Base-by-base conservation (phyloP, 139 green algal species). In the Coelastrella sp. region DNA sequence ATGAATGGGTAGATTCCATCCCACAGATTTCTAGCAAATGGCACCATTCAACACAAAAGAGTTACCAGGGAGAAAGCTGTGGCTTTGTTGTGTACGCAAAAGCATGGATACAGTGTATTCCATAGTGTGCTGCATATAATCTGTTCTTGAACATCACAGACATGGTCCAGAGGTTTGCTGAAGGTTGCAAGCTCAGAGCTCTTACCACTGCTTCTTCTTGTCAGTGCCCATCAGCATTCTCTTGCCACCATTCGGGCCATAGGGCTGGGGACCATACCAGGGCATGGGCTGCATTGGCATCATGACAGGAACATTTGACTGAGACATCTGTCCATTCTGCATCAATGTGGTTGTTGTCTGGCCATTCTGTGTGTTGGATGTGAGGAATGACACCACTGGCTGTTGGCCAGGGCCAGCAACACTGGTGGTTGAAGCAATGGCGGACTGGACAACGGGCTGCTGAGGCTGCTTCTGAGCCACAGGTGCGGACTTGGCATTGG, bases 311-410 rank as follows among this genome's bases (percentile, higher is more conserved):
- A n/a, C 27, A 38, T 77, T 77, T 30, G 45, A 59, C 11, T 45
- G 43, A 6, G 15, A 48, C 2, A 77, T 27, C 6, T 77, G 43
- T 19, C 30, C 68, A 37, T 32, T 48, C 68, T 77, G 68, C 68
- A 77, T 3, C 11, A 48, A 21, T n/a, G 68, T 77, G n/a, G 68
- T 77, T 6, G n/a, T 30, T 15, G 68, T 77, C 15, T 77, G 43
- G 38, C 68, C 68, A 27, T 77, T 77, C 38, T 59, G 38, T 27
- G 68, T 77, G 27, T 77, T 30, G 8, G 38, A 59, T 30, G 68
- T 77, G 68, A 45, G 21, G 68, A 43, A 15, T 77, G 38, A n/a
- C 19, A 77, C 30, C 7, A n/a, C 53, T 9, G 53, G 53, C 53
- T 64, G 53, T 21, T 27, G 17, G 6, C 53, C 68, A 21, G 32